These are phyloP conservation scores for Ascosphaera acerosa DNA, from an alignment of 2,329 filamentous ascomycete genomes.

Conservation along the genomic window DNA sequence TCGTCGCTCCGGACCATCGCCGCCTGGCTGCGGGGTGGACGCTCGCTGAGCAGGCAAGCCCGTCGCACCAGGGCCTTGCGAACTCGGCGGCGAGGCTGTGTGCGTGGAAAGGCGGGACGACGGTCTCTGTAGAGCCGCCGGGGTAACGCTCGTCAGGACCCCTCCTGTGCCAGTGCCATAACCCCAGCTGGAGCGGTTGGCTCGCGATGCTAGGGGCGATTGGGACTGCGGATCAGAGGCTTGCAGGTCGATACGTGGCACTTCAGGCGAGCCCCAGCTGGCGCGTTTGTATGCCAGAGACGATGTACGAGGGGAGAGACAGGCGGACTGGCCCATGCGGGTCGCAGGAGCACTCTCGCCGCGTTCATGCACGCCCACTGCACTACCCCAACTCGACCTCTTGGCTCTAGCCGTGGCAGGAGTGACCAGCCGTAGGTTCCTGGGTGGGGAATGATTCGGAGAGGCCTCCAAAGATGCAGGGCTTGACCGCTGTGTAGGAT, in stretches of 20 bases:
- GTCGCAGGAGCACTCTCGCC: too few relatives aligned
- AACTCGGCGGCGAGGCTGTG: too few relatives aligned
- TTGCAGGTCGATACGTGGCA: neutral
- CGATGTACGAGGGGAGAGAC: neutral
- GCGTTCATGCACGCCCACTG: neutral
- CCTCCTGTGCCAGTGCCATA: too few relatives aligned
- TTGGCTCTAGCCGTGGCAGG: neutral
- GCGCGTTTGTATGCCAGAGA: neutral
- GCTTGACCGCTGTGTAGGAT: neutral
- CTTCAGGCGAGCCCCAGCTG: constrained; percentile 1
- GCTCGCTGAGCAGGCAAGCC: too few relatives aligned
- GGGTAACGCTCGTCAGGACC: neutral
- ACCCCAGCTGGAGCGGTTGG: neutral
- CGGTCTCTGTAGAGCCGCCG: neutral
- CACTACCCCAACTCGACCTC: constrained; percentile 1
- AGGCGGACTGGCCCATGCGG: too few relatives aligned
- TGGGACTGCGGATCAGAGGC: neutral
- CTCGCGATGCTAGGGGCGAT: neutral
- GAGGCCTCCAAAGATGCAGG: neutral
- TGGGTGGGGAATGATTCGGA: neutral
- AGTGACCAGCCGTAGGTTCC: neutral
- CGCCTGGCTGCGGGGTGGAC: neutral
- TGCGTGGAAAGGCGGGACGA: neutral
- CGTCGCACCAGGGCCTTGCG: too few relatives aligned
- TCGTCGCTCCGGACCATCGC: neutral